Percentiles rank a stretch among this genome's conserved stretches.
Evolutionary conservation across 2,329 filamentous ascomycete species (phyloP).

Genomic region (Microsporum audouinii): DNA sequence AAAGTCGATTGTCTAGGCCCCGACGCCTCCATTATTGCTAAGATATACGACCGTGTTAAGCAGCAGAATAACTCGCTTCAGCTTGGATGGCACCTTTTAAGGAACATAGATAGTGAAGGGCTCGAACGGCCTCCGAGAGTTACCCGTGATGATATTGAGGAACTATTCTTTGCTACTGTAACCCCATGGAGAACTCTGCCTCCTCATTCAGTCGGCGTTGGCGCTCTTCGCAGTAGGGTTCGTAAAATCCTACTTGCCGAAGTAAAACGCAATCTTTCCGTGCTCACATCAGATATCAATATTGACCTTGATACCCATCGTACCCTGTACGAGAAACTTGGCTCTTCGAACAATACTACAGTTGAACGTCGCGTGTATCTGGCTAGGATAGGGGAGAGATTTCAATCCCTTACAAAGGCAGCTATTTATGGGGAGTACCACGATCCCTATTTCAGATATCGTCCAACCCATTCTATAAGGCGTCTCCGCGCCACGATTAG

Average conservation of each 20-base stretch:
- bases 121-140: constrained; percentile 15
- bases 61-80: constrained; percentile 34
- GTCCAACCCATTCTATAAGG: constrained; percentile 10
- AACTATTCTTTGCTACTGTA: constrained; percentile 23
- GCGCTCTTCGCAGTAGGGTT: constrained; percentile 22
- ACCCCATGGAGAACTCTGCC: constrained; percentile 21
- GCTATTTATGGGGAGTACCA: constrained; percentile 17
- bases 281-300: constrained; percentile 29
- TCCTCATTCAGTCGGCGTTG: constrained; percentile 21
- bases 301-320: constrained; percentile 26
- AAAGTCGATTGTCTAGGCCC: constrained; percentile 33
- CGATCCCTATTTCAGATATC: constrained; percentile 17
- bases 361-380: constrained; percentile 15
- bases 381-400: constrained; percentile 15
- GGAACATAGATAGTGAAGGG: constrained; percentile 33
- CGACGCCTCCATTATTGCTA: constrained; percentile 27
- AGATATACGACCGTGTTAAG: constrained; percentile 27
- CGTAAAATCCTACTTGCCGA: constrained; percentile 26
- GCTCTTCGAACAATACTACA: constrained; percentile 16
- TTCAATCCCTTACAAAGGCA: constrained; percentile 18
- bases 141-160: constrained; percentile 24
- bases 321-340: constrained; percentile 18
- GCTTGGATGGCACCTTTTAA: constrained; percentile 42
- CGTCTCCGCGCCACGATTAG: constrained; percentile 17
- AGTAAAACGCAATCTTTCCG: constrained; percentile 25